Percentiles rank a stretch among this genome's conserved stretches.
These are phyloP conservation scores for Diplogelasinospora grovesii DNA, from an alignment of 495 filamentous ascomycete species.

Conservation along the genomic window DNA sequence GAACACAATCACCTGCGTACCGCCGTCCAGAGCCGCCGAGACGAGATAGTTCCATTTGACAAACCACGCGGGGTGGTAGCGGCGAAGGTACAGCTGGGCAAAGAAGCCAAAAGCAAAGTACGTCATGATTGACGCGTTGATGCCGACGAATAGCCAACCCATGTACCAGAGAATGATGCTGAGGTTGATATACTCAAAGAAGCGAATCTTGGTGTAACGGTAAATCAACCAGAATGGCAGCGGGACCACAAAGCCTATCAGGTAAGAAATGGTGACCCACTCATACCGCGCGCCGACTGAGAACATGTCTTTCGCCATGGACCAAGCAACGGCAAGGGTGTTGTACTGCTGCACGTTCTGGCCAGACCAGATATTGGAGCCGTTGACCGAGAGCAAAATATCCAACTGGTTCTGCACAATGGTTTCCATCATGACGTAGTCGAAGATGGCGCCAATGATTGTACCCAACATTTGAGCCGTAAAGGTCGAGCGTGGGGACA, in stretches of 20 bases:
- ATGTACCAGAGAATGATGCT: no score
- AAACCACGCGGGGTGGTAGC: constrained; percentile 43
- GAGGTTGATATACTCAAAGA: constrained; percentile 28
- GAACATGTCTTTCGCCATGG: constrained; percentile 37
- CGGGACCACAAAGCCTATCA: no score
- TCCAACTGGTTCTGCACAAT: constrained; percentile 28
- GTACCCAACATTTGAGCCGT: constrained; percentile 35
- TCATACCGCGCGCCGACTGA: constrained; percentile 24
- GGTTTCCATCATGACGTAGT: constrained; percentile 36
- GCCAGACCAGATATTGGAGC: constrained; percentile 35
- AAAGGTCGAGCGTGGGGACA: constrained; percentile 39
- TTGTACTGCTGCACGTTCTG: constrained; percentile 32
- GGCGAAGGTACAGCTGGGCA: constrained; percentile 47
- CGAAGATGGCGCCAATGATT: constrained; percentile 33
- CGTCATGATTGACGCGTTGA: no score
- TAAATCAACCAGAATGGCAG: no score
- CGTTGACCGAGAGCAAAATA: constrained; percentile 19
- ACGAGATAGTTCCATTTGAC: constrained; percentile 54
- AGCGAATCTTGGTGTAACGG: constrained; percentile 33
- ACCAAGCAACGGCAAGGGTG: constrained; percentile 36
- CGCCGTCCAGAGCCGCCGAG: constrained; percentile 51
- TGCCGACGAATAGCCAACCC: no score
- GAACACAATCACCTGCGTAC: constrained; percentile 44
- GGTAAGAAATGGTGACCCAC: no score
- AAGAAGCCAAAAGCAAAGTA: no score